Conservation (phyloP, 1,284 basidiomycete genomes). For the Leccinum fallax region DNA sequence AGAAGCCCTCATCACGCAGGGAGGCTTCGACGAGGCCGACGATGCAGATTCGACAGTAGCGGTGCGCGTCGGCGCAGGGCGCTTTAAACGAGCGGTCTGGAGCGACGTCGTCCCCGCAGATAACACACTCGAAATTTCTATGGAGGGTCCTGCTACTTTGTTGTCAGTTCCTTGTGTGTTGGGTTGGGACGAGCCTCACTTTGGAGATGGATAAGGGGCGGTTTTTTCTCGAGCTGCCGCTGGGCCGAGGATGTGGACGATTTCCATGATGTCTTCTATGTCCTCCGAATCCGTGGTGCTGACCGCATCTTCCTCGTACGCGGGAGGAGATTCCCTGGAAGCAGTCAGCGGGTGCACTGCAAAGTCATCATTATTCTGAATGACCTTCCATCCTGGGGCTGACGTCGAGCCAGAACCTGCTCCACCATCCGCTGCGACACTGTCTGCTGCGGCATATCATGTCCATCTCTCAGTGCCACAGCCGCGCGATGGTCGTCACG, state of each 20-base stretch:
- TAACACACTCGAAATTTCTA: slow-evolving; percentile 21
- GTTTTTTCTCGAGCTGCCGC: neutral
- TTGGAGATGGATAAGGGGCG: neutral
- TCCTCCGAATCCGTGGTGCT: neutral
- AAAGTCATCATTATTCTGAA: neutral
- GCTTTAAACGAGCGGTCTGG: slow-evolving; percentile 22
- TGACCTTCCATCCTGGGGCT: slow-evolving; percentile 6
- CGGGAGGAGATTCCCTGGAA: neutral
- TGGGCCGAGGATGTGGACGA: slow-evolving; percentile 2
- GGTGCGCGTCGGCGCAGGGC: slow-evolving; percentile 37
- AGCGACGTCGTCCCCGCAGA: slow-evolving; percentile 22
- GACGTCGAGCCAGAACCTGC: neutral
- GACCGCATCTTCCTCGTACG: neutral
- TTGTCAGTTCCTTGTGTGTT: neutral
- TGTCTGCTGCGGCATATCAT: slow-evolving; percentile 21
- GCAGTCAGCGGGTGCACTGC: slow-evolving; percentile 10
- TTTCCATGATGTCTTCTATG: slow-evolving; percentile 4
- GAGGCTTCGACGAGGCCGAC: slow-evolving; percentile 39
- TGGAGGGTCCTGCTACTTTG: neutral
- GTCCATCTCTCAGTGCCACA: slow-evolving; percentile 17
- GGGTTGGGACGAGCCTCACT: slow-evolving; percentile 11
- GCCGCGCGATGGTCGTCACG: slow-evolving; percentile 28
- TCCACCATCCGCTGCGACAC: slow-evolving; percentile 28
- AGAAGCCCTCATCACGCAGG: slow-evolving; percentile 42
- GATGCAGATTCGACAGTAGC: slow-evolving; percentile 41